These are phyloP conservation scores for Aspergillus sp. DNA, from an alignment of 2,329 filamentous ascomycete genomes.

Conservation along the genomic window DNA sequence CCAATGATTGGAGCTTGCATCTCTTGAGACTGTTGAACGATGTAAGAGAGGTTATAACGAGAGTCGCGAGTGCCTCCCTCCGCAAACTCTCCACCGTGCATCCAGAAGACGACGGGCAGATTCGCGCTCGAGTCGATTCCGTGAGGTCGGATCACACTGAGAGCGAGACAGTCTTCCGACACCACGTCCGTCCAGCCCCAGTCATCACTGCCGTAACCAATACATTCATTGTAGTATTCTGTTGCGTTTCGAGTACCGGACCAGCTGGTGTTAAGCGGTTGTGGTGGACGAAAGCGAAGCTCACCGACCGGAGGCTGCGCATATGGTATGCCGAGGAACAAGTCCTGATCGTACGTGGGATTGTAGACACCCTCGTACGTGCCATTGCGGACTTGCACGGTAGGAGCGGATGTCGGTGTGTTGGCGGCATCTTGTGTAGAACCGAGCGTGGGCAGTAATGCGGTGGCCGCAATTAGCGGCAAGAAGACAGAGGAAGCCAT, in stretches of 20 bases:
- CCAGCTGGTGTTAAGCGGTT: conserved; percentile 15
- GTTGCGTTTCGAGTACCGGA: conserved; percentile 6
- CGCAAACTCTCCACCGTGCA: conserved; percentile 48
- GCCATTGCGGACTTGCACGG: conserved; percentile 13
- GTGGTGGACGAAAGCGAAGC: conserved; percentile 12
- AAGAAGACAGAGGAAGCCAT: not conserved
- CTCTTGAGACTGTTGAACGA: conserved; percentile 55
- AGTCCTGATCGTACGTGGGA: conserved; percentile 17
- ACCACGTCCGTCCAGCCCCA: not conserved
- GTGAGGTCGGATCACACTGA: conserved; percentile 24
- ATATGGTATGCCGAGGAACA: conserved; percentile 23
- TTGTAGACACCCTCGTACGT: conserved; percentile 14
- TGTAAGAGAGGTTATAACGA: conserved; percentile 60
- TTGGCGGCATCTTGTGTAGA: not conserved
- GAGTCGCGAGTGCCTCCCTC: conserved; percentile 30
- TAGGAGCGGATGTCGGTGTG: not conserved
- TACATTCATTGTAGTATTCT: conserved; percentile 6
- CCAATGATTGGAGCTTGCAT: conserved; percentile 53
- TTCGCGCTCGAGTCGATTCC: not conserved
- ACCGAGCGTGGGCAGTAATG: not conserved
- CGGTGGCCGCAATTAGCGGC: not conserved
- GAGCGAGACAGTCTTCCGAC: conserved; percentile 25
- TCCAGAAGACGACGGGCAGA: conserved; percentile 24
- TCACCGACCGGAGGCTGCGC: conserved; percentile 16
- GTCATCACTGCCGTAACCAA: conserved; percentile 9